A percentile compares a stretch with the other conserved stretches of the same genome.
phyloP scores from a whole-genome alignment of 2,329 filamentous ascomycete genomes.

The Penicillium psychrosexuale region DNA sequence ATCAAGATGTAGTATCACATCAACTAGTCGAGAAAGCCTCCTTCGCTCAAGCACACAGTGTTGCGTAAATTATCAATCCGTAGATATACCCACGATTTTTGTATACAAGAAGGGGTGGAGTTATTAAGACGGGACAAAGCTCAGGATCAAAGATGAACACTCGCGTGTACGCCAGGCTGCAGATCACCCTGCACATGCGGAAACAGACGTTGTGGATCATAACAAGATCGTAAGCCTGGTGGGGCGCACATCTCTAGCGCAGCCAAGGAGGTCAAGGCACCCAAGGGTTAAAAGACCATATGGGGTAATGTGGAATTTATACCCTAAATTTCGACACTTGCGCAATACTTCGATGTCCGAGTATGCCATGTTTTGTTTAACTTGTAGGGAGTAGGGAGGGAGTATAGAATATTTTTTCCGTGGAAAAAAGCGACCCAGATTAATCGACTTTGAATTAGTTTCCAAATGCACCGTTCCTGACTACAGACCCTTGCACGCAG shows the following conservation, averaged over 20 bases:
- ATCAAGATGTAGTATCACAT: not conserved
- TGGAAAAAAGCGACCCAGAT: not conserved
- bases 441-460: not conserved
- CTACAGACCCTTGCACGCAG: not conserved
- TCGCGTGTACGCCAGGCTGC: not conserved
- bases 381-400: not conserved
- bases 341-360: not conserved
- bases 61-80: not conserved
- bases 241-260: conserved; percentile 1
- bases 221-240: not conserved
- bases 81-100: not conserved
- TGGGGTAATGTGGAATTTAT: not conserved
- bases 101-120: no score
- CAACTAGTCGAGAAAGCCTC: not conserved
- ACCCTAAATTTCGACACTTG: not conserved
- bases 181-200: not conserved
- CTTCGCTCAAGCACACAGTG: not conserved
- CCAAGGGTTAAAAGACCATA: not conserved
- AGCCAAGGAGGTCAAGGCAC: not conserved
- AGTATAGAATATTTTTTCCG: not conserved
- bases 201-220: not conserved
- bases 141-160: not conserved
- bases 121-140: not conserved
- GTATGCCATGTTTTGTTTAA: not conserved
- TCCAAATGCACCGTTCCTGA: not conserved